phyloP scores from a whole-genome alignment of 2,329 filamentous ascomycete species.

The Dactylellina drechsleri region DNA sequence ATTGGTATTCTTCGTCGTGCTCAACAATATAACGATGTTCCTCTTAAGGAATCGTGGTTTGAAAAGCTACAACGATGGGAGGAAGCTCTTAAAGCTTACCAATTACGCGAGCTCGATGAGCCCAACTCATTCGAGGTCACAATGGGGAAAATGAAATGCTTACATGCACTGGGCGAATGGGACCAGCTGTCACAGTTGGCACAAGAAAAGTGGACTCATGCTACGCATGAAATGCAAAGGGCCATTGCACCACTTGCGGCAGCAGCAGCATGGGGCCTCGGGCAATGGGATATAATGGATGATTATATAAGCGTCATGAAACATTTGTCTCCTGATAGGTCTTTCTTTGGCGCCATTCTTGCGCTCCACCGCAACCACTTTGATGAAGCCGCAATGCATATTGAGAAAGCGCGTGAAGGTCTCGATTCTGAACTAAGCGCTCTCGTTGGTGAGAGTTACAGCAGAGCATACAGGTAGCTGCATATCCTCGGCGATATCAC shows the following conservation, averaged over 20 bases:
- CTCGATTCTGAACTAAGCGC: slow-evolving; percentile 96
- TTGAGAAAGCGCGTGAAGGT: slow-evolving; percentile 90
- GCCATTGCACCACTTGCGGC: slow-evolving; percentile 93
- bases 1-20: slow-evolving; percentile 97
- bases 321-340: slow-evolving; percentile 87
- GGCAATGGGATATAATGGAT: slow-evolving; percentile 99
- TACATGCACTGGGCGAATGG: slow-evolving; percentile 97
- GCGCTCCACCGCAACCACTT: slow-evolving; percentile 96
- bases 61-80: slow-evolving; percentile 99
- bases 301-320: slow-evolving; percentile 96
- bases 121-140: slow-evolving; percentile 86
- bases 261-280: slow-evolving; percentile 93
- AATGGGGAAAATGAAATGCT: slow-evolving; percentile 99
- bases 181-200: slow-evolving; percentile 88
- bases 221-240: slow-evolving; percentile 84
- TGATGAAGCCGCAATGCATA: slow-evolving; percentile 85
- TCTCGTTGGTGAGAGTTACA: slow-evolving; percentile 97
- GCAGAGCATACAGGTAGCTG: slow-evolving; percentile 80
- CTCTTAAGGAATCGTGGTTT: slow-evolving; percentile 97
- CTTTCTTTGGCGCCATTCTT: slow-evolving; percentile 96
- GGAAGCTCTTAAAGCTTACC: slow-evolving; percentile 90
- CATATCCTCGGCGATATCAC: no score
- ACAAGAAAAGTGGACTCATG: slow-evolving; percentile 88
- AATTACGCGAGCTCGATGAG: slow-evolving; percentile 78
- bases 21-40: slow-evolving; percentile 94